Evolutionary conservation across 176 grass and related monocot genomes (phyloP).

Genomic region (Rhynchospora breviuscula): DNA sequence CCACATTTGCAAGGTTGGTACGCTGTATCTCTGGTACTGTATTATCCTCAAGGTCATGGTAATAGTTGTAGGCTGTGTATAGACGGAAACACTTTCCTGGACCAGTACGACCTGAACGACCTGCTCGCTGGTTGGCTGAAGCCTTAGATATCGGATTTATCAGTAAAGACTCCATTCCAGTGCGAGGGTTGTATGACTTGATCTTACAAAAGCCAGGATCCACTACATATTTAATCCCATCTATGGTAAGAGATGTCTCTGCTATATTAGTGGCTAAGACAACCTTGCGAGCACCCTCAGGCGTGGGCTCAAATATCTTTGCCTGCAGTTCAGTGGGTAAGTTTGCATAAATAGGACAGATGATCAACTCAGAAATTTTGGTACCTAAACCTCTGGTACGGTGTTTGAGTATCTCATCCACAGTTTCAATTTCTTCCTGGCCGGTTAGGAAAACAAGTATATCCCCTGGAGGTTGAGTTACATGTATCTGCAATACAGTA

Average conservation of each 20-base stretch:
- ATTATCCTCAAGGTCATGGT: constrained; percentile 88
- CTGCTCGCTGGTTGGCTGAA: constrained; percentile 84
- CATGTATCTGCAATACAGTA: constrained; percentile 90
- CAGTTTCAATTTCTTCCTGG: constrained; percentile 91
- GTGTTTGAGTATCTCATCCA: constrained; percentile 96
- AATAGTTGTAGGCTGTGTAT: constrained; percentile 81
- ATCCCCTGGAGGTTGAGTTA: constrained; percentile 79
- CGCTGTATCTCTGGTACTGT: constrained; percentile 87
- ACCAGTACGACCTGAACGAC: constrained; percentile 86
- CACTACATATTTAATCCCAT: constrained; percentile 93
- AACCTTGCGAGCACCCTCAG: constrained; percentile 83
- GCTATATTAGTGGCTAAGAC: constrained; percentile 94
- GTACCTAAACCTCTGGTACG: constrained; percentile 82
- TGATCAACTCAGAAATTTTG: constrained; percentile 86
- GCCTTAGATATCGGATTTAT: constrained; percentile 92
- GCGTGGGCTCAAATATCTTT: constrained; percentile 93
- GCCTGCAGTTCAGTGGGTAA: constrained; percentile 90
- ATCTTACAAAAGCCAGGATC: constrained; percentile 97
- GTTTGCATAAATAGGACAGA: constrained; percentile 93
- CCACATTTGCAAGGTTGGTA: constrained; percentile 88
- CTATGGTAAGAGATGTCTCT: constrained; percentile 89
- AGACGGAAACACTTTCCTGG: constrained; percentile 92
- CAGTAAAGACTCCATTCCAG: constrained; percentile 83
- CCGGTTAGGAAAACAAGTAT: constrained; percentile 91
- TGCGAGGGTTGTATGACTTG: constrained; percentile 87